Percentiles rank a stretch among this genome's conserved stretches.
Conservation (phyloP, 257 asterid genomes). For the Ajuga chamaepitys region DNA sequence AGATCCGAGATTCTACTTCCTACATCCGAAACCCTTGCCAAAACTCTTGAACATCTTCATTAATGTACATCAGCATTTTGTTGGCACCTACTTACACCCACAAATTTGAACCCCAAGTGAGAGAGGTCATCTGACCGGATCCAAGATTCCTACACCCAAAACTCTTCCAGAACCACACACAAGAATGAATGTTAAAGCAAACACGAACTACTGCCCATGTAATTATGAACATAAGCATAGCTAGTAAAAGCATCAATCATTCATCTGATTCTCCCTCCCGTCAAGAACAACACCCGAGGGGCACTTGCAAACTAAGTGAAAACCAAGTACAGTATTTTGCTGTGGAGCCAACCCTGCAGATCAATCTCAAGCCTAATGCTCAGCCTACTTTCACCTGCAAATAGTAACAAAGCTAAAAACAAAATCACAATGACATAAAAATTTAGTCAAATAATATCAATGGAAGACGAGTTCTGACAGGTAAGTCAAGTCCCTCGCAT, state of each 20-base stretch:
- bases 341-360: background rate
- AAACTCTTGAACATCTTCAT: too few species aligned
- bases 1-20: too few species aligned
- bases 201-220: background rate
- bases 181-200: constrained; percentile 1
- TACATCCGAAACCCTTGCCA: too few species aligned
- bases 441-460: background rate
- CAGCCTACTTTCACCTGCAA: constrained; percentile 25
- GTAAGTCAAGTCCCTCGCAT: too few species aligned
- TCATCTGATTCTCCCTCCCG: background rate
- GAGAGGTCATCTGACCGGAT: background rate
- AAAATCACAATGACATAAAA: background rate
- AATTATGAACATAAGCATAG: background rate
- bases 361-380: constrained; percentile 2
- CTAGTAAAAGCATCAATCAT: background rate
- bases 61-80: too few species aligned
- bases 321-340: background rate
- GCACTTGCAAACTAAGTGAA: background rate
- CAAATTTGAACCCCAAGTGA: too few species aligned
- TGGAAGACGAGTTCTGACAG: background rate
- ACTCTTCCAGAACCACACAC: background rate
- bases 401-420: background rate
- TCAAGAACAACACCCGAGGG: background rate
- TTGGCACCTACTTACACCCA: too few species aligned
- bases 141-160: background rate